Conservation (phyloP, 1,139 yeast species). For the Suhomyces terraborum region DNA sequence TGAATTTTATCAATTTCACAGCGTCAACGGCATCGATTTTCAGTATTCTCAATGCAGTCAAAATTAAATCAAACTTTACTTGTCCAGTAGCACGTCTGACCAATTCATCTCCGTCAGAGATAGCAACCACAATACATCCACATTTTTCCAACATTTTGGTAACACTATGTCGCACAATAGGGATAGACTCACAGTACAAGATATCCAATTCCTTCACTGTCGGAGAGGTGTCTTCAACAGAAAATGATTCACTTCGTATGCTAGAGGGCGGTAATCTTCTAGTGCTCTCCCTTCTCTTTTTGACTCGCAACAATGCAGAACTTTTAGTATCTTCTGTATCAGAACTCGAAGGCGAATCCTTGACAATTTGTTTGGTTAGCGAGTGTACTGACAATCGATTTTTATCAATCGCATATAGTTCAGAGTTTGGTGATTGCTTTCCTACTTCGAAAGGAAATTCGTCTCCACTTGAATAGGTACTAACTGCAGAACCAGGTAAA, state of each 20-base stretch:
- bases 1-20: conserved; percentile 72
- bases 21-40: conserved; percentile 75
- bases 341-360: conserved; percentile 67
- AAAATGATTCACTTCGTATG: conserved; percentile 15
- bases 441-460: conserved; percentile 33
- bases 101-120: conserved; percentile 79
- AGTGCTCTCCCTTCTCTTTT: conserved; percentile 57
- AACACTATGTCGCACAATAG: conserved; percentile 73
- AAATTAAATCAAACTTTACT: conserved; percentile 79
- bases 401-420: conserved; percentile 14
- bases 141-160: conserved; percentile 64
- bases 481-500: conserved; percentile 37
- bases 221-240: conserved; percentile 10
- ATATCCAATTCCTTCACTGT: conserved; percentile 53
- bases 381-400: conserved; percentile 35
- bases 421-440: conserved; percentile 21
- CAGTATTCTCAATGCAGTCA: conserved; percentile 72
- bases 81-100: conserved; percentile 81
- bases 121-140: conserved; percentile 82
- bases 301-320: conserved; percentile 57
- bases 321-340: conserved; percentile 64
- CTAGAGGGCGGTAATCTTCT: conserved; percentile 30
- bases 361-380: conserved; percentile 32
- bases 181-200: conserved; percentile 83
- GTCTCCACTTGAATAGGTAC: conserved; percentile 41